Evolutionary conservation across 2,329 filamentous ascomycete species (phyloP), one percentile per base, ranked within the genome.

Genomic region (Aschersonia sp.): DNA sequence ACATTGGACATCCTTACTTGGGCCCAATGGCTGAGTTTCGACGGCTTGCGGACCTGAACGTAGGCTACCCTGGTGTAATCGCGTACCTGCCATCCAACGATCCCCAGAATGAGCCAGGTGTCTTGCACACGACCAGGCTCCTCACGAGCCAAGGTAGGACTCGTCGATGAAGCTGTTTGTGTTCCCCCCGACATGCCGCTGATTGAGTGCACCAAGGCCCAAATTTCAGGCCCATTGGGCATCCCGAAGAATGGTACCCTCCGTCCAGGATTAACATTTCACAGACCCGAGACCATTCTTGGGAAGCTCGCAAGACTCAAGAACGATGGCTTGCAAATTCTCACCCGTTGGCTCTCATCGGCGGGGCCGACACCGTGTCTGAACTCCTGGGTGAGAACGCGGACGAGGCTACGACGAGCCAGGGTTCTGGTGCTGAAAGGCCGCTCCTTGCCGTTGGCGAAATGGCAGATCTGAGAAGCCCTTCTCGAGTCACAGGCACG

Each of bases 371-470:
- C 14, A 57, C 54, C 5, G 51, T 66, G 5, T 55, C 57, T 4
- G 56, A 55, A 1, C 52, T 63, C 3, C 54, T 73, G 5, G 52
- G 60, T 7, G 64, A 69, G 37, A 68, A 68, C 12, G 57, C 63
- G 53, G 48, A 57, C 31, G 57, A 56, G 11, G 60, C 61, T 46
- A 53, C 56, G 49, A 49, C 58, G 11, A 47, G 56, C 2, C 60
- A 64, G 7, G 55, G 58, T 0, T 46, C 57, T 1, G 42, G 48
- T 4, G 54, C 51, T 40, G 47, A 56, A 6, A 52, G 51, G 14
- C 52, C 58, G 3, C 47, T 82, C 5, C 66, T 86, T 29, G 71
- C 73, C 2, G 65, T 78, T 31, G 81, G 81, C 1, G 71, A 76
- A 49, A 68, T 78, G 52, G 60, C 65, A 2, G 66, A 76, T 52